Conservation (phyloP, 345 rosid species). For the Cochlearia excelsa region DNA sequence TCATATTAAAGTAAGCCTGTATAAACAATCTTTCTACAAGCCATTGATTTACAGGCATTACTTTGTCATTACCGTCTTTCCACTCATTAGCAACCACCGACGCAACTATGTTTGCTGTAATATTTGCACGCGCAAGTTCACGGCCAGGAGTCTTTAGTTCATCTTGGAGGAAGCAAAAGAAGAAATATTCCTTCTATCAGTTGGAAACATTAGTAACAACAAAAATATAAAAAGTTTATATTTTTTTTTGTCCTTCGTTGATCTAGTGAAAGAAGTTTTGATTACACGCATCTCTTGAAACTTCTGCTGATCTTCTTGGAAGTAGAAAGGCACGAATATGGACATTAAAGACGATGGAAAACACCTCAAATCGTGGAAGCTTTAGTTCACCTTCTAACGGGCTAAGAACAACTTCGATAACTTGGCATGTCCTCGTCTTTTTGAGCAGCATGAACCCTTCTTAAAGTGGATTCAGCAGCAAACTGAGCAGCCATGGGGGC, state of each 20-base stretch:
- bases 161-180: constrained; percentile 51
- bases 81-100: constrained; percentile 98
- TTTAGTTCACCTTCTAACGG: constrained; percentile 99
- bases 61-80: constrained; percentile 99
- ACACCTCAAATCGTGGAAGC: constrained; percentile 92
- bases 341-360: too few relatives aligned
- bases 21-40: constrained; percentile 94
- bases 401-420: constrained; percentile 97
- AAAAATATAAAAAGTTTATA: background rate
- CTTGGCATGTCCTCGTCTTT: constrained; percentile 99
- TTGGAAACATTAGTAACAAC: background rate
- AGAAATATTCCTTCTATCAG: constrained; percentile 9
- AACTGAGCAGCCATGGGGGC: constrained; percentile 99
- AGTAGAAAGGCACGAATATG: background rate
- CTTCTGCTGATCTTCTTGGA: constrained; percentile 92
- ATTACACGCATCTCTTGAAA: constrained; percentile 99
- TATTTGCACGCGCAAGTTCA: constrained; percentile 97
- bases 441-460: constrained; percentile 99
- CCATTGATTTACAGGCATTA: constrained; percentile 99
- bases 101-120: constrained; percentile 95
- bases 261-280: constrained; percentile 2
- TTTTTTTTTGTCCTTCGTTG: background rate
- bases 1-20: constrained; percentile 58
- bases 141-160: constrained; percentile 95
- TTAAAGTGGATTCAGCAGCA: constrained; percentile 99